Evolutionary conservation across 345 rosid species (phyloP).

Genomic region (Iberis pinnata): DNA sequence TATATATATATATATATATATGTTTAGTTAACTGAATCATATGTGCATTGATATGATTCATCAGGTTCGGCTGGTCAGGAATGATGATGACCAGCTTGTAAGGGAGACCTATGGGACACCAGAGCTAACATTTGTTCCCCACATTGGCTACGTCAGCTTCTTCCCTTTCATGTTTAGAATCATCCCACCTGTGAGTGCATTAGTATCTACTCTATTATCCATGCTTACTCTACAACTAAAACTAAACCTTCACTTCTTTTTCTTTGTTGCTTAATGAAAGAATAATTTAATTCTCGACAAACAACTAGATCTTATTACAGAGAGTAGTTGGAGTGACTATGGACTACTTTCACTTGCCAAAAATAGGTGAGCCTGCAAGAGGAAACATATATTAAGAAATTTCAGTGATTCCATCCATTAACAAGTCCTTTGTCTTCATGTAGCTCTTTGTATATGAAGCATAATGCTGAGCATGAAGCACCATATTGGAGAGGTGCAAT

Average conservation of each 20-base stretch:
- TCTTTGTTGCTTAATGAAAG: conserved; percentile 32
- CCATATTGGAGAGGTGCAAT: conserved; percentile 97
- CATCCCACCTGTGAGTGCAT: conserved; percentile 75
- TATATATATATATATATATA: too few species aligned
- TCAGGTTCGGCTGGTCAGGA: conserved; percentile 79
- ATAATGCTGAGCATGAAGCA: conserved; percentile 78
- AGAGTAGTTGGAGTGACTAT: conserved; percentile 70
- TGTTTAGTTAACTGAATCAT: too few species aligned
- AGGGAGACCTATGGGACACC: conserved; percentile 69
- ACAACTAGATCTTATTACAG: conserved; percentile 82
- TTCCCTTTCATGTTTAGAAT: conserved; percentile 82
- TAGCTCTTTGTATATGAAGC: conserved; percentile 86
- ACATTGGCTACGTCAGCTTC: conserved; percentile 87
- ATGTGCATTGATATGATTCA: conserved; percentile 3
- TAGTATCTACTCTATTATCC: not conserved
- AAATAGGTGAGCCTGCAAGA: conserved; percentile 50
- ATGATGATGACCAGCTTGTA: conserved; percentile 56
- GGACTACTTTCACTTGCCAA: conserved; percentile 93
- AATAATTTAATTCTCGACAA: conserved; percentile 72
- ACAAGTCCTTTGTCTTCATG: not conserved
- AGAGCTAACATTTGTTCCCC: conserved; percentile 69
- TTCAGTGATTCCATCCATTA: not conserved
- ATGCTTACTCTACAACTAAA: not conserved
- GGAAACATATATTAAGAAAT: not conserved
- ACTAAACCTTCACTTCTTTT: not conserved